Evolutionary conservation across 208 protist genomes (phyloP), one percentile per base, ranked within the genome.

Genomic region (Leptomonas pyrrhocoris): DNA sequence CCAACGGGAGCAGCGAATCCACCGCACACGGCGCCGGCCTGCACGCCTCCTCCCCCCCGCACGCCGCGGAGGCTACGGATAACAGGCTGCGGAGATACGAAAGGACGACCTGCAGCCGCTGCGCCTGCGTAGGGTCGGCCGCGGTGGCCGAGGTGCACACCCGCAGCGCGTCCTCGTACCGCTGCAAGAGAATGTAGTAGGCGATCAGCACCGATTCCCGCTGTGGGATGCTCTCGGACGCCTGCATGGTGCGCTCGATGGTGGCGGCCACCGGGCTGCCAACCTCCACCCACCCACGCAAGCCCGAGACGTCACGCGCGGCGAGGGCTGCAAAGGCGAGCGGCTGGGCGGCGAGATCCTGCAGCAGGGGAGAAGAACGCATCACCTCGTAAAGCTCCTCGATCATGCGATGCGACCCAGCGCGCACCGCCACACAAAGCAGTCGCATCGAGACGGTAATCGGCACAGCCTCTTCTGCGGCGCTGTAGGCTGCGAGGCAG

Each of bases 151-250:
- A 25, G 21, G 77, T 65, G 62, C 85, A 90, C 49, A 87, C 75
- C 13, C 71, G 55, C 42, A 89, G 60, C 2, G 88, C 85, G 19
- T 94, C 88, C 23, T 80, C 80, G 72, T 89, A 94, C 36, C 88
- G 82, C 57, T 83, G 88, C 61, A 83, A 78, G 9, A 91, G 74
- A 51, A 86, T 80, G 68, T 91, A 89, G 48, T 89, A 94, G 30
- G 79, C 64, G 55, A 90, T 70, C 0, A 85, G 77, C 53, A 88
- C 53, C 36, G 73, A 28, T 28, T 90, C 77, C n/a, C 74, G 58
- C 55, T 62, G 75, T 9, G 28, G 56, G 23, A 72, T 38, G 48
- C 68, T 59, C 28, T 74, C 55, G 4, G 68, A 34, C 4, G 73
- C n/a, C 30, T 59, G 73, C 28, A 94, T 36, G n/a, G 85, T 81